Conservation (phyloP, 2,329 filamentous ascomycete genomes). For the Fonsecaea nubica region DNA sequence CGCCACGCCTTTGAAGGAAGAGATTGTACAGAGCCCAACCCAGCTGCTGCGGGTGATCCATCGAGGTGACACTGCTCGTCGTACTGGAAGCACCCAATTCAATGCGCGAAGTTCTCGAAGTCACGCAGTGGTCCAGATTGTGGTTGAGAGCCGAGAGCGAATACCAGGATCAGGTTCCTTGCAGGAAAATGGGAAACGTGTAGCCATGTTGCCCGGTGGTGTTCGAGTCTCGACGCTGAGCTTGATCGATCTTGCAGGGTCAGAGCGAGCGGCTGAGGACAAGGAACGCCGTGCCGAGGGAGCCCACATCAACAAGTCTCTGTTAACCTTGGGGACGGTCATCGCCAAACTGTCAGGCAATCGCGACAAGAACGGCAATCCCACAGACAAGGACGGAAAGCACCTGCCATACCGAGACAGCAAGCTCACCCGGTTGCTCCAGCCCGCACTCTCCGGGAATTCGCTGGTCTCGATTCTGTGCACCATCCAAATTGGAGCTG, state of each 20-base stretch:
- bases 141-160: conserved; percentile 93
- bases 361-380: conserved; percentile 79
- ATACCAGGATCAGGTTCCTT: conserved; percentile 61
- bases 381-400: conserved; percentile 80
- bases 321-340: conserved; percentile 92
- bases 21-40: conserved; percentile 97
- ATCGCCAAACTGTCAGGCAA: conserved; percentile 89
- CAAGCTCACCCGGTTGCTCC: conserved; percentile 90
- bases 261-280: conserved; percentile 91
- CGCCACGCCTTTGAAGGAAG: conserved; percentile 93
- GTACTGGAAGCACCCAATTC: conserved; percentile 94
- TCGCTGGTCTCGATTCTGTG: conserved; percentile 97
- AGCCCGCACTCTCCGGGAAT: conserved; percentile 89
- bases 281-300: conserved; percentile 95
- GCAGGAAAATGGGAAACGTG: conserved; percentile 67
- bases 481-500: conserved; percentile 87
- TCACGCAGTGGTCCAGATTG: conserved; percentile 97
- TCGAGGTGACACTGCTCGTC: conserved; percentile 85
- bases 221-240: conserved; percentile 95
- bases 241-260: conserved; percentile 94
- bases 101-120: conserved; percentile 95
- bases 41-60: conserved; percentile 94
- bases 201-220: conserved; percentile 77
- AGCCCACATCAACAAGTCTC: conserved; percentile 97
- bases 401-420: conserved; percentile 97